Evolutionary conservation across 2,329 filamentous ascomycete species (phyloP).

Genomic region (Emmonsiellopsis sp.): DNA sequence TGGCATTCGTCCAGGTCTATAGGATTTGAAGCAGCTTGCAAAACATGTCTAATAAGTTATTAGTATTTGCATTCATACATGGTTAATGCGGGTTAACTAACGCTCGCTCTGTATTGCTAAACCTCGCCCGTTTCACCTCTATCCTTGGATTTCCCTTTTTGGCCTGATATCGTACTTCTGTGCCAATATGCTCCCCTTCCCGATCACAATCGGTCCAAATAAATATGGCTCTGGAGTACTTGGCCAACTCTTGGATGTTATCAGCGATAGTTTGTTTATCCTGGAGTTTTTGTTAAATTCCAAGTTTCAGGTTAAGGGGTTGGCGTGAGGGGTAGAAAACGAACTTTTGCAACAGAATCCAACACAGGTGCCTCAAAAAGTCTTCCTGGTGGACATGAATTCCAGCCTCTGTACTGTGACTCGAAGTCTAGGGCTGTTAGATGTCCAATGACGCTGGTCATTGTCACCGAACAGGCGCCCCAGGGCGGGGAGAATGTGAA

Average conservation of each 20-base stretch:
- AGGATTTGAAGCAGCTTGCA: slow-evolving; percentile 70
- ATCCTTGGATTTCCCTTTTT: slow-evolving; percentile 63
- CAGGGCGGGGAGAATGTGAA: slow-evolving; percentile 77
- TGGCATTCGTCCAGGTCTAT: slow-evolving; percentile 74
- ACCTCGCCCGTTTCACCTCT: slow-evolving; percentile 74
- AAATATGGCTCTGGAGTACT: slow-evolving; percentile 63
- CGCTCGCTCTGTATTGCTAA: slow-evolving; percentile 93
- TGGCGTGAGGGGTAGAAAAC: slow-evolving; percentile 12
- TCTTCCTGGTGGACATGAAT: slow-evolving; percentile 63
- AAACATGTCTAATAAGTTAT: slow-evolving; percentile 57
- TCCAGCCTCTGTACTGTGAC: slow-evolving; percentile 67
- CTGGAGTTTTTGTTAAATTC: slow-evolving; percentile 32
- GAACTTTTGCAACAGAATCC: slow-evolving; percentile 58
- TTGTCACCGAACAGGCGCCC: slow-evolving; percentile 76
- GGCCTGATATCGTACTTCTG: slow-evolving; percentile 79
- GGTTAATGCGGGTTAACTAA: slow-evolving; percentile 37
- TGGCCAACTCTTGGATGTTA: slow-evolving; percentile 76
- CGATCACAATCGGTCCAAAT: slow-evolving; percentile 99
- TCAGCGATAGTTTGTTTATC: slow-evolving; percentile 72
- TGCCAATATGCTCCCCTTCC: slow-evolving; percentile 92
- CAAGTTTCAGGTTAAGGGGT: neutral
- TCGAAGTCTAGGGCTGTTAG: slow-evolving; percentile 74
- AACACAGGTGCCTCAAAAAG: slow-evolving; percentile 75
- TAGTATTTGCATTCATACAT: neutral
- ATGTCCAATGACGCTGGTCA: slow-evolving; percentile 90